Base-by-base conservation (phyloP, 2,329 filamentous ascomycete genomes). In the Aspergillus awamori region DNA sequence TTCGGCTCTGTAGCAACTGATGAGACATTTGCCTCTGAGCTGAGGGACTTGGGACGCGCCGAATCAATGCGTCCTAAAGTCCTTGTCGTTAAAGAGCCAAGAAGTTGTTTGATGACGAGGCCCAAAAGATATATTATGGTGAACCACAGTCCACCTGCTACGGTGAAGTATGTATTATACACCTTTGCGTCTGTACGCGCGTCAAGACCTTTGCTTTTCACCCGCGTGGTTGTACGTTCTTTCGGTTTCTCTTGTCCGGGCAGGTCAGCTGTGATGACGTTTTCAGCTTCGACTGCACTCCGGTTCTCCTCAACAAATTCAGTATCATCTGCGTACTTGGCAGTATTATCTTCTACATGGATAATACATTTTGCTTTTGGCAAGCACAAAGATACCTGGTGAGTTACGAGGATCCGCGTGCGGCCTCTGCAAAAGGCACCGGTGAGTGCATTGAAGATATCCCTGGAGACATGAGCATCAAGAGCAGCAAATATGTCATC, bases 391-490 rank as follows among this genome's bases (percentile, higher is more conserved):
- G 47, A 33, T n/a, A 51, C 47, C 47, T 17, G 47, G 15, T 51
- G 47, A 11, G 47, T 51, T 17, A 28, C 47, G 15, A 51, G 47
- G 17, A 51, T 51, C 47, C 47, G 47, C 10, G 47, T 51, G 26
- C 47, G 47, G 24, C 47, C 47, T 33, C 13, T n/a, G n/a, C 47
- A 20, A n/a, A 51, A 15, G 5, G 28, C 47, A 5, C 47, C 47
- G 47, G 47, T 51, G 24, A 51, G 28, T 30, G 47, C 28, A 11
- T 33, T 17, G 28, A 33, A 51, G 8, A 51, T 51, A 11, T 51
- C 47, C n/a, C 47, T 30, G 15, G 47, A 51, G 8, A 51, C 47
- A 30, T 51, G 47, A 17, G 47, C n/a, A 51, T 51, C 47, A n/a
- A 51, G 26, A 11, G 47, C n/a, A 17, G 47, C 28, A 13, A 51